A percentile compares a stretch with the other conserved stretches of the same genome.
These are phyloP conservation scores for Sphagnum tenellum DNA, from an alignment of 225 moss, liverwort and hornwort species.

Conservation along the genomic window DNA sequence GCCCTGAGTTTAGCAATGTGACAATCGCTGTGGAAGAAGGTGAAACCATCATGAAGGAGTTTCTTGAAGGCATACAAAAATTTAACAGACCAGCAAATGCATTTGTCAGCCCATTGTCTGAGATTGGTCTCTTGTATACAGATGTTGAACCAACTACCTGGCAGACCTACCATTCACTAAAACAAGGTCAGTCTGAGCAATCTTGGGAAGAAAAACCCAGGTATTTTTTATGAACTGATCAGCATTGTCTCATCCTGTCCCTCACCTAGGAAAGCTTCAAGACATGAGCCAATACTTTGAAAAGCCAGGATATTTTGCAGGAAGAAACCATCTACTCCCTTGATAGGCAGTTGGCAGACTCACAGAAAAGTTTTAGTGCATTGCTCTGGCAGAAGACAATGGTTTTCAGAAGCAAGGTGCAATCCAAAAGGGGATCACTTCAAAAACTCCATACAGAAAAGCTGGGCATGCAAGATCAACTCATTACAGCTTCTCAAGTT, in stretches of 20 bases:
- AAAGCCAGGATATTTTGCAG: constrained; percentile 12
- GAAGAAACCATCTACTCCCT: background rate
- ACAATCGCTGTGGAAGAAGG: constrained; percentile 27
- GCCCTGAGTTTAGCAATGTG: constrained; percentile 15
- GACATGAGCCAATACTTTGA: background rate
- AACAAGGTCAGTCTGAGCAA: no score
- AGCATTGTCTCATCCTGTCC: constrained; percentile 16
- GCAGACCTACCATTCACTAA: no score
- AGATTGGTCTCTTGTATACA: background rate
- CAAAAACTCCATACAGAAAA: no score
- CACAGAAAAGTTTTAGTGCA: constrained; percentile 4
- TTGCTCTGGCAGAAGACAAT: constrained; percentile 1
- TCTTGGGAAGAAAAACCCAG: constrained; percentile 4
- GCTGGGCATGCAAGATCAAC: no score
- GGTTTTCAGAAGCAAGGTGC: no score
- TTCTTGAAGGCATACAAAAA: constrained; percentile 17
- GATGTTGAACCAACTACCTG: no score
- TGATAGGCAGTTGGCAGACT: constrained; percentile 1
- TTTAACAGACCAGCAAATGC: no score
- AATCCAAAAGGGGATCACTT: no score
- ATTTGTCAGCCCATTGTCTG: constrained; percentile 12
- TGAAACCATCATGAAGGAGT: constrained; percentile 9
- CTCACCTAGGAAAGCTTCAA: constrained; percentile 10
- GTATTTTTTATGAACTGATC: constrained; percentile 24
- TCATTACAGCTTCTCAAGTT: background rate